These are phyloP conservation scores for Rhinocladiella similis DNA, from an alignment of 2,329 filamentous ascomycete genomes.

Conservation along the genomic window DNA sequence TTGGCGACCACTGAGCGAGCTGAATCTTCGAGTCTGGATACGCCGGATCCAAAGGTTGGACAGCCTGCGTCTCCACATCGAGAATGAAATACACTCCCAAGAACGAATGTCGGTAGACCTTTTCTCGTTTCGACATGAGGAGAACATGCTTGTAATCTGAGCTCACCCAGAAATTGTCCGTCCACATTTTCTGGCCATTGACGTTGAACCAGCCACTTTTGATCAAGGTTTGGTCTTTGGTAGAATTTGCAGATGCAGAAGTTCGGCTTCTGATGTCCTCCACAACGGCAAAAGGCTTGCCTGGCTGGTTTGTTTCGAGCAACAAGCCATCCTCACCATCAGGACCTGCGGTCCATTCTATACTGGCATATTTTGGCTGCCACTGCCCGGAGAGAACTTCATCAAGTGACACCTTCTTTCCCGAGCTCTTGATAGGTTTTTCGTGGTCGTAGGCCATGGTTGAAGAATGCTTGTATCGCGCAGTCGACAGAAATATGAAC, in stretches of 20 bases:
- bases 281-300: constrained; percentile 76
- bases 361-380: constrained; percentile 39
- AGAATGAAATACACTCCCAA: constrained; percentile 88
- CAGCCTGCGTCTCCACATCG: constrained; percentile 77
- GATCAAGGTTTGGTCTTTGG: constrained; percentile 71
- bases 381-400: constrained; percentile 42
- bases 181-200: constrained; percentile 55
- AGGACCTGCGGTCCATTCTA: constrained; percentile 50
- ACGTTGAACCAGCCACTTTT: constrained; percentile 64
- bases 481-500: constrained; percentile 42
- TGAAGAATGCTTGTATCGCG: constrained; percentile 35
- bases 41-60: constrained; percentile 72
- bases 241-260: constrained; percentile 36
- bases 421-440: constrained; percentile 37
- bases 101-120: constrained; percentile 88
- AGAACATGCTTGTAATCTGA: constrained; percentile 83
- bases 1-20: constrained; percentile 85
- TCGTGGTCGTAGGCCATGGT: constrained; percentile 33
- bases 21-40: constrained; percentile 69
- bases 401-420: constrained; percentile 44
- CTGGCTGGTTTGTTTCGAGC: constrained; percentile 64
- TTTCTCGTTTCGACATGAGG: constrained; percentile 68
- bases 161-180: constrained; percentile 70
- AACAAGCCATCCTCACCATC: constrained; percentile 71
- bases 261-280: constrained; percentile 73